Evolutionary conservation across 2,329 filamentous ascomycete genomes (phyloP).

Genomic region (Pseudogymnoascus sp.): DNA sequence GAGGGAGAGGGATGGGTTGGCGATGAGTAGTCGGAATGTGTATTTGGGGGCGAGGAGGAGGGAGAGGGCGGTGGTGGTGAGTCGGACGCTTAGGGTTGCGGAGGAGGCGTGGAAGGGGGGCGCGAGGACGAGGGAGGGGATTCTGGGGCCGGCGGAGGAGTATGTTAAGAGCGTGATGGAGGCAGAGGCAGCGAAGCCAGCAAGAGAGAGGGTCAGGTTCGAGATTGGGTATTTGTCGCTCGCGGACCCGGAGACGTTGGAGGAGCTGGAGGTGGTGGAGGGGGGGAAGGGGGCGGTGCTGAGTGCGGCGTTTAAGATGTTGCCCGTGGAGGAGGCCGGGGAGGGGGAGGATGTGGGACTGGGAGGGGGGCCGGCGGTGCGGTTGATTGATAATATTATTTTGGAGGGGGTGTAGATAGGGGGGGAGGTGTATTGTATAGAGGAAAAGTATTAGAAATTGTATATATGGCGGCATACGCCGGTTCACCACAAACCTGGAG

Average conservation of each 20-base stretch:
- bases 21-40: constrained; percentile 87
- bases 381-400: too few species aligned
- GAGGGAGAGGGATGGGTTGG: constrained; percentile 73
- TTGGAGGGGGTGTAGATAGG: too few species aligned
- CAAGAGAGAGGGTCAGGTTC: constrained; percentile 55
- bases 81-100: constrained; percentile 59
- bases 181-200: constrained; percentile 52
- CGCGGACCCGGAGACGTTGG: constrained; percentile 74
- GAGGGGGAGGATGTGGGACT: too few species aligned
- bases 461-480: too few species aligned
- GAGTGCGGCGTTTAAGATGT: constrained; percentile 85
- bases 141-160: constrained; percentile 63
- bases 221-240: constrained; percentile 91
- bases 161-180: constrained; percentile 47
- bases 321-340: constrained; percentile 63
- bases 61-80: constrained; percentile 62
- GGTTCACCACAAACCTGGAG: too few species aligned
- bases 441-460: too few species aligned
- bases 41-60: constrained; percentile 75
- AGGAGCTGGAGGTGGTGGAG: constrained; percentile 68
- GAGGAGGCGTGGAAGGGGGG: constrained; percentile 54
- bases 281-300: constrained; percentile 65
- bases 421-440: too few species aligned
- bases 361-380: too few species aligned
- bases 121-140: constrained; percentile 47